These are phyloP conservation scores for Encephalitozoon hellem DNA, from an alignment of 371 early-diverging fungal genomes.

Conservation along the genomic window DNA sequence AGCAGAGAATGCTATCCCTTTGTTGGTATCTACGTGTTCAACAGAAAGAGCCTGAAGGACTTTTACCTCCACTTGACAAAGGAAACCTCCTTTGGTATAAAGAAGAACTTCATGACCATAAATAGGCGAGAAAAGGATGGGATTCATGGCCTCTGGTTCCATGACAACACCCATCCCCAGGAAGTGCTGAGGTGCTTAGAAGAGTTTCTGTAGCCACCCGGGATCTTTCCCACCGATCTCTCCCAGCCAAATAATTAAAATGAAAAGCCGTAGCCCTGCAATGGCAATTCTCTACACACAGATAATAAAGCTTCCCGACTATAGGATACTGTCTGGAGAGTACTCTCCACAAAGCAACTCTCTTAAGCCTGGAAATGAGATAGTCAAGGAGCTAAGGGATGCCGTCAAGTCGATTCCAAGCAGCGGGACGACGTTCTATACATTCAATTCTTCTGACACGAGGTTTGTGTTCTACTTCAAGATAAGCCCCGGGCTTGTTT, in stretches of 20 bases:
- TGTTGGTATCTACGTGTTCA: background rate
- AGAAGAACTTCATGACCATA: background rate
- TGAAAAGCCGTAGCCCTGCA: background rate
- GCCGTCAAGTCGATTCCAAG: background rate
- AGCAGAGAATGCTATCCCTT: background rate
- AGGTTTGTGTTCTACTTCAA: constrained; percentile 5
- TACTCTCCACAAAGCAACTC: constrained; percentile 26
- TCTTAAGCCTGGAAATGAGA: constrained; percentile 1
- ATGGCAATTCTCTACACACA: constrained; percentile 53
- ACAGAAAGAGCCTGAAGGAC: background rate
- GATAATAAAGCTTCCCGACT: constrained; percentile 14
- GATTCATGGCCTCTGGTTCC: background rate
- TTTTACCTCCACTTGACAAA: background rate
- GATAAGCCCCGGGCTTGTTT: background rate
- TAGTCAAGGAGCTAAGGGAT: constrained; percentile 40
- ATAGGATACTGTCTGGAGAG: constrained; percentile 36
- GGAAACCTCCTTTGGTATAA: background rate
- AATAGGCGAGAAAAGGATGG: background rate
- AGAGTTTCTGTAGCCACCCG: background rate
- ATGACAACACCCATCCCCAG: background rate
- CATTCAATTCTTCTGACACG: background rate
- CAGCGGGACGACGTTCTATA: background rate
- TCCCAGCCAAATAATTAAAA: background rate
- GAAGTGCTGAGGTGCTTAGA: background rate
- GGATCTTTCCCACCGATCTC: background rate